phyloP scores from a whole-genome alignment of 2,329 filamentous ascomycete species.

The Lachnellula hyalina region DNA sequence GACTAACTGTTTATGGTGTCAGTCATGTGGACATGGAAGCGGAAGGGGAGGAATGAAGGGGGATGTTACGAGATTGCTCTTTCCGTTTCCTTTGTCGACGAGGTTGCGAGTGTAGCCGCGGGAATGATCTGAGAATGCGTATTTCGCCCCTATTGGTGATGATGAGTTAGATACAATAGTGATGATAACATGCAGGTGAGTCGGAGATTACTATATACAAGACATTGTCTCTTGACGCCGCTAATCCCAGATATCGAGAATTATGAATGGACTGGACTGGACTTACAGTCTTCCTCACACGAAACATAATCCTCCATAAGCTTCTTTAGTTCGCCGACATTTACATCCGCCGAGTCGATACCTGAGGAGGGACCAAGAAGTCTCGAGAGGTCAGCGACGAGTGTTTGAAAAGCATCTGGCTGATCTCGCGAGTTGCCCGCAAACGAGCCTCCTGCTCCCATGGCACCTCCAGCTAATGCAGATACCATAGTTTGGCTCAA shows the following conservation, averaged over 20 bases:
- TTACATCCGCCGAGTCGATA: constrained; percentile 74
- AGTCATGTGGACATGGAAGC: not conserved
- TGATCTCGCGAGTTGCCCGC: not conserved
- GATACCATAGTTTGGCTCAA: constrained; percentile 2
- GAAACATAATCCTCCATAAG: constrained; percentile 74
- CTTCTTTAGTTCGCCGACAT: constrained; percentile 63
- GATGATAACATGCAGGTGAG: too few species aligned
- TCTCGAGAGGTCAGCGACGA: constrained; percentile 68
- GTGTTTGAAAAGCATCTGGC: constrained; percentile 55
- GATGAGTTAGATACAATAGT: too few species aligned
- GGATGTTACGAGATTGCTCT: constrained; percentile 44
- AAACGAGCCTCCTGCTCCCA: not conserved
- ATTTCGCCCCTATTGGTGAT: constrained; percentile 61
- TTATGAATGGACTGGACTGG: not conserved
- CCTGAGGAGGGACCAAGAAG: constrained; percentile 77
- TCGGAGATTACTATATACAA: not conserved
- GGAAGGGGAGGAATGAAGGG: not conserved
- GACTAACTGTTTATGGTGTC: constrained; percentile 63
- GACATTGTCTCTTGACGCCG: too few species aligned
- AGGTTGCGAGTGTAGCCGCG: constrained; percentile 81
- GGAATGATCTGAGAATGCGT: constrained; percentile 65
- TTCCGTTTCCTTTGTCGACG: constrained; percentile 81
- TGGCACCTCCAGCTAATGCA: constrained; percentile 6
- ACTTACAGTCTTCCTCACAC: constrained; percentile 52
- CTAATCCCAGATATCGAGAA: too few species aligned